Conservation (phyloP, 345 rosid species). For the Boechera divaricarpa region DNA sequence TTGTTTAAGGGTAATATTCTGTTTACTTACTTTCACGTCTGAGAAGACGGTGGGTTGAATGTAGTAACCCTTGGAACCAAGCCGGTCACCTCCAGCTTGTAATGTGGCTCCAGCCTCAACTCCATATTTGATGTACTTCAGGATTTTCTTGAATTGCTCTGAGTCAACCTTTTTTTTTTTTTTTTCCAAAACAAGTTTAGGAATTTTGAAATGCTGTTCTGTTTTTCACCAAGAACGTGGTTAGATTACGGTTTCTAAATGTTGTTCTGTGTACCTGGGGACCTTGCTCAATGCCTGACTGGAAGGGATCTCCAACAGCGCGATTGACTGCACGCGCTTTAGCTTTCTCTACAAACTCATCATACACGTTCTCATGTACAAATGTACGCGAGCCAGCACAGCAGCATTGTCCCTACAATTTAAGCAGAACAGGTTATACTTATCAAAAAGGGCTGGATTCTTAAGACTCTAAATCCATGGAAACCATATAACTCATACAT, state of each 20-base stretch:
- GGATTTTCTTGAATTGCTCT: slow-evolving; percentile 73
- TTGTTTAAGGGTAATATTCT: not conserved
- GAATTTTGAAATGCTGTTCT: slow-evolving; percentile 13
- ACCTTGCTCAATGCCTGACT: slow-evolving; percentile 83
- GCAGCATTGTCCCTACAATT: slow-evolving; percentile 90
- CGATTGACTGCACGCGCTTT: slow-evolving; percentile 75
- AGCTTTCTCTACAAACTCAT: slow-evolving; percentile 89
- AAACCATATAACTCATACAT: not conserved
- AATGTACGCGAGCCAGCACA: slow-evolving; percentile 95
- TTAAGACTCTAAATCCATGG: not conserved
- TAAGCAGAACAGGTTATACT: slow-evolving; percentile 1
- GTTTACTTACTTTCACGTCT: slow-evolving; percentile 64
- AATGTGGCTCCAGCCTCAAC: slow-evolving; percentile 86
- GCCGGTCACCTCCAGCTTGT: slow-evolving; percentile 80
- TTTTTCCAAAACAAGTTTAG: slow-evolving; percentile 10
- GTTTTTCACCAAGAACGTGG: slow-evolving; percentile 7
- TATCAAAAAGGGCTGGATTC: not conserved
- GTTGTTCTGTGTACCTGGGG: slow-evolving; percentile 71
- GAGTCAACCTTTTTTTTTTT: slow-evolving; percentile 61
- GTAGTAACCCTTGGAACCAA: slow-evolving; percentile 79
- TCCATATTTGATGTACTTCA: slow-evolving; percentile 71
- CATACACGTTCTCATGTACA: slow-evolving; percentile 82
- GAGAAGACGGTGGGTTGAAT: slow-evolving; percentile 98
- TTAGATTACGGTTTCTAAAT: slow-evolving; percentile 24
- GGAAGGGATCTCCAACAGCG: slow-evolving; percentile 88